Conservation (phyloP, 2,329 filamentous ascomycete species). For the Ophiobolus disseminans region DNA sequence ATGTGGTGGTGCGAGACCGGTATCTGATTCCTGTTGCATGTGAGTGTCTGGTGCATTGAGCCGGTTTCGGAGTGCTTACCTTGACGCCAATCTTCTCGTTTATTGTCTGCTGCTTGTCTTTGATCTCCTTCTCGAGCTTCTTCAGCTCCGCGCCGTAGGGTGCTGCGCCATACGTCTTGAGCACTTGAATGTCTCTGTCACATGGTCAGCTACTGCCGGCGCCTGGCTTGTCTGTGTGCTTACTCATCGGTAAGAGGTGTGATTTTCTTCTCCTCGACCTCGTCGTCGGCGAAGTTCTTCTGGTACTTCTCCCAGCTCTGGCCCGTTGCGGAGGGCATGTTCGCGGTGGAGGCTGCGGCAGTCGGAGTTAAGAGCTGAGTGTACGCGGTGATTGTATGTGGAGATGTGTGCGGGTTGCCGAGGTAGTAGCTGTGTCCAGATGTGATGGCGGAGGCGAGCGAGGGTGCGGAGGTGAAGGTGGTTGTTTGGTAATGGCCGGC, state of each 20-base stretch:
- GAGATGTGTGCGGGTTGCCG: no score
- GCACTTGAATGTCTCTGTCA: conserved; percentile 92
- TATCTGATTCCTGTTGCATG: conserved; percentile 85
- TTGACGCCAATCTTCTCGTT: conserved; percentile 89
- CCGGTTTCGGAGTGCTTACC: conserved; percentile 9
- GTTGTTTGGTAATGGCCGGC: conserved; percentile 3
- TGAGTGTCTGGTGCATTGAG: conserved; percentile 6
- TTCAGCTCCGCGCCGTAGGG: conserved; percentile 93
- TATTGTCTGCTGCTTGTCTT: conserved; percentile 96
- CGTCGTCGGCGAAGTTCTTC: conserved; percentile 96
- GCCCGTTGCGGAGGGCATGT: conserved; percentile 92
- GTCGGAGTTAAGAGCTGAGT: conserved; percentile 2
- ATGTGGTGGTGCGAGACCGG: conserved; percentile 95
- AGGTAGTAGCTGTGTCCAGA: conserved; percentile 24
- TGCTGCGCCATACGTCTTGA: conserved; percentile 98
- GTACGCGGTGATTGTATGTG: no score
- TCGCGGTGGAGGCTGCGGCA: conserved; percentile 38
- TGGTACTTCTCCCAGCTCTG: conserved; percentile 98
- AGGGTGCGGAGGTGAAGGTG: conserved; percentile 9
- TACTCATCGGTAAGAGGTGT: conserved; percentile 96
- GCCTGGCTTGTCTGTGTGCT: conserved; percentile 37
- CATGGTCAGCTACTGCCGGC: conserved; percentile 39
- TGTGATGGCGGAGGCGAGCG: conserved; percentile 32
- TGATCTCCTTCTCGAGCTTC: conserved; percentile 99
- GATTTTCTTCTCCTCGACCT: conserved; percentile 99